Conservation (phyloP, 1,284 basidiomycete species). For the Irpex sp. region DNA sequence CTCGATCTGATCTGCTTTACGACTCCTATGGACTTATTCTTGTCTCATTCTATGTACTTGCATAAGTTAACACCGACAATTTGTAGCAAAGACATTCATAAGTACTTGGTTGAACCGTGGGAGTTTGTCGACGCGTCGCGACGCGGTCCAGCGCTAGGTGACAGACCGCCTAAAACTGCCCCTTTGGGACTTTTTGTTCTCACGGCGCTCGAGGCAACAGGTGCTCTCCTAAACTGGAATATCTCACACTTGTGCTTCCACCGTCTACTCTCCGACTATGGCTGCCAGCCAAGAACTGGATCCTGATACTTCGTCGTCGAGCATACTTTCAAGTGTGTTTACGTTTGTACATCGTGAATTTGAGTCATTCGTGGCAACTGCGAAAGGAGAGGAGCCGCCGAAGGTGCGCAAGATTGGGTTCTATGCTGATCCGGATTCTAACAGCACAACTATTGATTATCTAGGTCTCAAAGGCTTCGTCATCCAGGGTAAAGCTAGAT, state of each 20-base stretch:
- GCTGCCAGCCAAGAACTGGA: slow-evolving; percentile 20
- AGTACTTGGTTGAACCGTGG: background rate
- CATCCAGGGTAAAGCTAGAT: slow-evolving; percentile 24
- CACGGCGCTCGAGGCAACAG: background rate
- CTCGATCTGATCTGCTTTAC: background rate
- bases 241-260: background rate
- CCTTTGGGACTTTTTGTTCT: background rate
- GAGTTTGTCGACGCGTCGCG: background rate
- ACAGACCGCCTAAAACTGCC: background rate
- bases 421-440: background rate
- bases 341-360: slow-evolving; percentile 68
- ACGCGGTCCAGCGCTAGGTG: background rate
- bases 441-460: background rate
- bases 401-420: slow-evolving; percentile 16
- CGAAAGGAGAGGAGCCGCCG: slow-evolving; percentile 43
- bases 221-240: background rate
- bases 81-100: background rate
- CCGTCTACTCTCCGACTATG: background rate
- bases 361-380: slow-evolving; percentile 63
- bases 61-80: background rate
- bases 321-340: slow-evolving; percentile 62
- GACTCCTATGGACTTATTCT: background rate
- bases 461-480: slow-evolving; percentile 21
- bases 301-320: slow-evolving; percentile 22
- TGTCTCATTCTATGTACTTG: background rate